A percentile compares a stretch with the other conserved stretches of the same genome.
phyloP scores from a whole-genome alignment of 805 yeast genomes.

The Huiozyma naganishii region DNA sequence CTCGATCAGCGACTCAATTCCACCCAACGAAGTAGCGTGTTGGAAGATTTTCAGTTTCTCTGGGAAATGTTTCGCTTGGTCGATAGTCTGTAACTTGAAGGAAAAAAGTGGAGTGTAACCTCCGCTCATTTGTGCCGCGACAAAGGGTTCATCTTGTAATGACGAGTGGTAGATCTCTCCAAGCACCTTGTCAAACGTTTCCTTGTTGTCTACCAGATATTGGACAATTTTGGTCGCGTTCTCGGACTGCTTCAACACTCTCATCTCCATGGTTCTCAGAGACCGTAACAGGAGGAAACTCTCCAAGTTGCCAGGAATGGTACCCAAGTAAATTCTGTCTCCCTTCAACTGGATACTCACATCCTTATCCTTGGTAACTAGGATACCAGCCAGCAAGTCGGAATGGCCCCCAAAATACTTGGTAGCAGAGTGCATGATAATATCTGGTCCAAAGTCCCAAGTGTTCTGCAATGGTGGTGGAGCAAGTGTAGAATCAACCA shows the following conservation, averaged over 20 bases:
- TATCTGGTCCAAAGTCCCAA: constrained; percentile 73
- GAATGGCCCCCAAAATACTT: constrained; percentile 93
- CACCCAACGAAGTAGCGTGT: constrained; percentile 91
- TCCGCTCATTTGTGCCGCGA: constrained; percentile 53
- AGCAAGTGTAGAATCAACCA: constrained; percentile 84
- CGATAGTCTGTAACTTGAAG: constrained; percentile 39
- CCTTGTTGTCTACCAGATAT: constrained; percentile 41
- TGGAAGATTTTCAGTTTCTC: constrained; percentile 57
- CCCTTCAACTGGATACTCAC: constrained; percentile 36
- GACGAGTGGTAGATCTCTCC: constrained; percentile 58
- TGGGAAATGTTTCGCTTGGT: constrained; percentile 55
- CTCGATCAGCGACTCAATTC: constrained; percentile 82
- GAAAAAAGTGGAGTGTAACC: constrained; percentile 68
- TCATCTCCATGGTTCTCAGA: constrained; percentile 65
- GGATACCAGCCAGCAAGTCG: constrained; percentile 73
- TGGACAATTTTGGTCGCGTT: constrained; percentile 54
- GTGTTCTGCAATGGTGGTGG: constrained; percentile 89
- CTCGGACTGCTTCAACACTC: constrained; percentile 56
- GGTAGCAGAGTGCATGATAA: constrained; percentile 88
- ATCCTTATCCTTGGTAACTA: constrained; percentile 49
- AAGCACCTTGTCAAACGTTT: constrained; percentile 35
- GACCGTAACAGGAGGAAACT: constrained; percentile 66
- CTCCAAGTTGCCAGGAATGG: constrained; percentile 72
- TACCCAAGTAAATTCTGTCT: constrained; percentile 67
- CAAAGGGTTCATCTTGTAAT: constrained; percentile 57